Conservation (phyloP, 2,329 filamentous ascomycete genomes). For the Exophiala dermatitidis region DNA sequence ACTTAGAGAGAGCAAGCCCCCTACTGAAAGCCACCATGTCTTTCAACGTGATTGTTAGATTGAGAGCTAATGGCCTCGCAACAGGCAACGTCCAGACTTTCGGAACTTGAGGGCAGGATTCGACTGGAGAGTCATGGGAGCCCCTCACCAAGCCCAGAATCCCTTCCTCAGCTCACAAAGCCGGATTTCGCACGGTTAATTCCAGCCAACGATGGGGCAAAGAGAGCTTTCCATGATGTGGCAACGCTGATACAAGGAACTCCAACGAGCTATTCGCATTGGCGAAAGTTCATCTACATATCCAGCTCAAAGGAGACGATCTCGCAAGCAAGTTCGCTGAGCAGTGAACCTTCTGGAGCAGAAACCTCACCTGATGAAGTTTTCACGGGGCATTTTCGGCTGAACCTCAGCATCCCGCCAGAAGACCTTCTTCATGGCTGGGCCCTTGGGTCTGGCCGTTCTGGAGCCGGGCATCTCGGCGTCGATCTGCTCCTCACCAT, state of each 20-base stretch:
- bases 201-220: background rate
- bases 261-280: background rate
- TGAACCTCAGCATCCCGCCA: slow-evolving; percentile 8
- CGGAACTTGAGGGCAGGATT: too few relatives aligned
- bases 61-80: too few relatives aligned
- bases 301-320: background rate
- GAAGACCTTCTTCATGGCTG: slow-evolving; percentile 7
- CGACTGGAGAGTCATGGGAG: too few relatives aligned
- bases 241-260: background rate
- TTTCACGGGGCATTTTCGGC: slow-evolving; percentile 12
- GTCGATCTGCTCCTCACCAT: slow-evolving; percentile 15
- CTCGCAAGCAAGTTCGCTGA: background rate
- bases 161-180: too few relatives aligned
- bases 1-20: too few relatives aligned
- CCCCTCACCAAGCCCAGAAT: too few relatives aligned
- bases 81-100: too few relatives aligned
- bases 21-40: too few relatives aligned
- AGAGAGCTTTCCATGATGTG: background rate
- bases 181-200: background rate
- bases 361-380: background rate
- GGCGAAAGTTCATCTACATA: background rate
- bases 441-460: slow-evolving; percentile 10
- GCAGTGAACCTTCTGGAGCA: background rate
- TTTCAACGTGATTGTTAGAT: too few relatives aligned
- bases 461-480: slow-evolving; percentile 6